phyloP scores from a whole-genome alignment of 768 basidiomycete species.

The Aureoboletus auriporus region DNA sequence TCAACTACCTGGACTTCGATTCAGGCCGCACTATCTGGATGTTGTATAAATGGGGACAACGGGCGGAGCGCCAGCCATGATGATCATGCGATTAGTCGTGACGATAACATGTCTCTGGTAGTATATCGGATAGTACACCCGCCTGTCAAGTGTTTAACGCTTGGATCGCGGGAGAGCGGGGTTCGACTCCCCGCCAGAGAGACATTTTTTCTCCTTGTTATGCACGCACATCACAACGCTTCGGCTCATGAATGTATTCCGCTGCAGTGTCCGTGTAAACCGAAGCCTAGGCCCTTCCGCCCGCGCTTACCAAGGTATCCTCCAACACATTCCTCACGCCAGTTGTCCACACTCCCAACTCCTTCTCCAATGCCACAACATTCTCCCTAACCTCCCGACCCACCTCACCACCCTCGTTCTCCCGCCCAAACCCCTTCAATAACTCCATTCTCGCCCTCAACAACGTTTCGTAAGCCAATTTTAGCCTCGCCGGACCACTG shows the following conservation, averaged over 20 bases:
- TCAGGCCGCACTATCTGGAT: too few relatives aligned
- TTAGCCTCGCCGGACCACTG: conserved; percentile 58
- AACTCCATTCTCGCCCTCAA: conserved; percentile 59
- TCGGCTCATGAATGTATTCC: too few relatives aligned
- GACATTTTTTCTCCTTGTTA: conserved; percentile 14
- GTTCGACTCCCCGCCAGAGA: conserved; percentile 48
- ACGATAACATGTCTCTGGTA: conserved; percentile 33
- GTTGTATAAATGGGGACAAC: too few relatives aligned
- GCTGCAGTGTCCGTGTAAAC: too few relatives aligned
- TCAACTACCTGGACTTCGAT: too few relatives aligned
- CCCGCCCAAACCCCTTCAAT: conserved; percentile 65
- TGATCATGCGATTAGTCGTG: too few relatives aligned
- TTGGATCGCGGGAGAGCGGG: conserved; percentile 36
- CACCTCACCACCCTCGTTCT: conserved; percentile 67
- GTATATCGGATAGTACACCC: conserved; percentile 52
- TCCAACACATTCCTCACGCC: conserved; percentile 55
- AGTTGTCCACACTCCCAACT: conserved; percentile 65
- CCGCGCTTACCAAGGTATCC: conserved; percentile 28
- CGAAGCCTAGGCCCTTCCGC: not conserved
- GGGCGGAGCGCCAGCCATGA: too few relatives aligned
- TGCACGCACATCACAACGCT: too few relatives aligned
- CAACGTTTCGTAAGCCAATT: conserved; percentile 62
- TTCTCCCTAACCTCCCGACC: conserved; percentile 59
- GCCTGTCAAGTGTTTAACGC: conserved; percentile 31
- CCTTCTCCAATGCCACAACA: conserved; percentile 63